Base-by-base conservation (phyloP, 164 flowering plant species). In the Magnolia sinica region DNA sequence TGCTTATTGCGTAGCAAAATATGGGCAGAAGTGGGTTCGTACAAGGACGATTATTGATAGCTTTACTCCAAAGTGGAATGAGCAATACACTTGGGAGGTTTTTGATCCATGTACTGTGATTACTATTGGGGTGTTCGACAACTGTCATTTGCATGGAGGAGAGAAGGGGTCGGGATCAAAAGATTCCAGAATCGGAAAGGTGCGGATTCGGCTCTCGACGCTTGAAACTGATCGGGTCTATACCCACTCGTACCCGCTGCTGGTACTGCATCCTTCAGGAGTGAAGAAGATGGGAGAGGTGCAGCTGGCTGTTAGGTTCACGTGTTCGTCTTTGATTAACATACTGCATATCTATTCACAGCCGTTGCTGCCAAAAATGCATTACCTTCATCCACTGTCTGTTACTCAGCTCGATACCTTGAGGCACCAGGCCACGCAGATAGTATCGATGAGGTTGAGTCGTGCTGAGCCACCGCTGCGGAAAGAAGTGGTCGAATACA, bases 401-500 rank as follows among this genome's bases (percentile, higher is more conserved):
- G 91, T 89, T 1, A 81, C 78, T 71, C 96, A 91, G 82, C 91
- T 92, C 24, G 96, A 92, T 63, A 88, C 77, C 79, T 82, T 91
- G 87, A 91, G 98, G 80, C 91, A 92, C 83, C 95, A 92, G 71
- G 98, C 98, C n/a, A 90, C 87, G 76, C 89, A 88, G 74, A 90
- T 91, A 58, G 94, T 92, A 7, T 88, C 97, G 0, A 80, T 87
- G 85, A 83, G 97, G 85, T 85, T 94, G 65, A 81, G 85, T 71
- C 88, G 97, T 5, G 91, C 98, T 3, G 98, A 92, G 80, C 96
- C 98, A 45, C 93, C 98, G 5, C 72, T 93, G 81, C 83, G 91
- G 78, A 89, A 86, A 80, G 96, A 91, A 82, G 84, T 93, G 14
- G 95, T 92, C 50, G 95, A 89, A 81, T 90, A 89, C 52, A 90